Conservation (phyloP, 371 early-diverging fungal genomes). For the Mortierella sp. region DNA sequence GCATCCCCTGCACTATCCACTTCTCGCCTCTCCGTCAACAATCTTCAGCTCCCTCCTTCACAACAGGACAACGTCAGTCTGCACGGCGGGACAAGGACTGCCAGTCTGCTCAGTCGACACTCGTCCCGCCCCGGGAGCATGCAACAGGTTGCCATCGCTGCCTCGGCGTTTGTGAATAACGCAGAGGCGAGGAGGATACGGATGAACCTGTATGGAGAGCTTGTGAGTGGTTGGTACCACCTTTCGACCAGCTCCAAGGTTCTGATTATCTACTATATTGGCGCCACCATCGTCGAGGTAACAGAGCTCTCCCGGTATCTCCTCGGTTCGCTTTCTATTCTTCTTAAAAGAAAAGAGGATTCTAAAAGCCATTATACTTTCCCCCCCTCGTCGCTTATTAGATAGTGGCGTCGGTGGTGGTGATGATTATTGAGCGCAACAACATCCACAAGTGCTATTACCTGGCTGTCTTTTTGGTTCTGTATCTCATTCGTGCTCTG, state of each 20-base stretch:
- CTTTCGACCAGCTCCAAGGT: conserved; percentile 47
- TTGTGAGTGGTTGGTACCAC: conserved; percentile 39
- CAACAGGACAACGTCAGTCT: conserved; percentile 8
- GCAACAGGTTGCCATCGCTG: conserved; percentile 25
- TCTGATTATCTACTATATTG: conserved; percentile 38
- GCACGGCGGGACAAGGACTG: conserved; percentile 10
- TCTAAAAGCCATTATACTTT: not conserved
- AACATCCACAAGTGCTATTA: conserved; percentile 23
- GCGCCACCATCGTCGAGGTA: conserved; percentile 45
- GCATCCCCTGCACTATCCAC: conserved; percentile 24
- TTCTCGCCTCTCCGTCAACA: conserved; percentile 34
- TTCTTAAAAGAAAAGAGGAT: not conserved
- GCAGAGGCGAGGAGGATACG: conserved; percentile 39
- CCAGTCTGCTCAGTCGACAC: conserved; percentile 37
- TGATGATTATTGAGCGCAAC: conserved; percentile 34
- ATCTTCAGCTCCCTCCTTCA: not conserved
- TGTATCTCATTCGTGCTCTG: conserved; percentile 44
- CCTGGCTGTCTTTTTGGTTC: conserved; percentile 29
- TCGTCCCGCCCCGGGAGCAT: conserved; percentile 33
- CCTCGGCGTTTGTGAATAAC: conserved; percentile 28
- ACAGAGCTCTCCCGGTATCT: not conserved
- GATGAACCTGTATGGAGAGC: conserved; percentile 27
- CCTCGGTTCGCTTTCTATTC: not conserved
- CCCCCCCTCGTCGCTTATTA: not conserved
- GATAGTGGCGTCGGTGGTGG: conserved; percentile 29